Evolutionary conservation across 2,329 filamentous ascomycete genomes (phyloP).

Genomic region (Fusarium sp.): DNA sequence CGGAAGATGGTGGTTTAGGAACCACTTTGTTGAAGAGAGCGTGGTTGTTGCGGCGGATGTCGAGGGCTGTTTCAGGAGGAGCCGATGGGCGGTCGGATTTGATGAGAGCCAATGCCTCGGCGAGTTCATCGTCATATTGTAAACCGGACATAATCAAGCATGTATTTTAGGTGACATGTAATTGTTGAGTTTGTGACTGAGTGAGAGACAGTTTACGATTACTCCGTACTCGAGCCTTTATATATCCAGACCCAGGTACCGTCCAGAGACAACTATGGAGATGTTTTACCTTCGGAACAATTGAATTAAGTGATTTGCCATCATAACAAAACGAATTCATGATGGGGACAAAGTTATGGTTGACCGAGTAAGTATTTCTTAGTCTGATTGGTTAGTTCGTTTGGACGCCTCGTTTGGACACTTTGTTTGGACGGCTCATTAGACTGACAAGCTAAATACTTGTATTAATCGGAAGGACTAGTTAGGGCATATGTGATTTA

Average conservation of each 20-base stretch:
- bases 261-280: background rate
- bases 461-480: background rate
- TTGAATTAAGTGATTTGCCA: background rate
- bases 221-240: background rate
- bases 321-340: background rate
- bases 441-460: background rate
- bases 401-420: conserved; percentile 5
- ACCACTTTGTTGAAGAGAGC: conserved; percentile 15
- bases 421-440: conserved; percentile 1
- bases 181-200: background rate
- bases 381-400: conserved; percentile 11
- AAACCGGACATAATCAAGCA: conserved; percentile 27
- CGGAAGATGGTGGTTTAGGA: conserved; percentile 5
- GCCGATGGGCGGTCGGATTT: conserved; percentile 16
- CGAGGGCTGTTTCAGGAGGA: conserved; percentile 26
- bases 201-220: background rate
- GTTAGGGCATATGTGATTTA: background rate
- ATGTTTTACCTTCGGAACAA: background rate
- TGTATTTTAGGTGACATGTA: background rate
- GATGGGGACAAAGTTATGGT: background rate
- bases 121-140: conserved; percentile 39
- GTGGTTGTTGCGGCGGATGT: conserved; percentile 23
- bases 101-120: conserved; percentile 28
- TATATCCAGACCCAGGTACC: conserved; percentile 8
- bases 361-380: background rate